Conservation (phyloP, 495 filamentous ascomycete genomes). For the Aspergillus hancockii region DNA sequence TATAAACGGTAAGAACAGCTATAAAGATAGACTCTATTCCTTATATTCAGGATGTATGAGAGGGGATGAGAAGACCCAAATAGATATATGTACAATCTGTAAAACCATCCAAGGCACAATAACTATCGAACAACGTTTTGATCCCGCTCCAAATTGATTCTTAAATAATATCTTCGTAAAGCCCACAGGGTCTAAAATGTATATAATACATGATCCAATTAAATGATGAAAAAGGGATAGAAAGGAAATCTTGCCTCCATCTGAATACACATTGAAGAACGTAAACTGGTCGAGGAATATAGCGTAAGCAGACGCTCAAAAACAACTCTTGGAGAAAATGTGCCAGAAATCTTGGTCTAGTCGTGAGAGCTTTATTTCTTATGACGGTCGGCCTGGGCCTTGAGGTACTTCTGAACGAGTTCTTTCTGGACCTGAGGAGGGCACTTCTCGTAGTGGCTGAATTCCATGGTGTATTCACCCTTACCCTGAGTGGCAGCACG, state of each 20-base stretch:
- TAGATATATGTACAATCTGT: slow-evolving; percentile 11
- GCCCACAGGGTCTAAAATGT: slow-evolving; percentile 32
- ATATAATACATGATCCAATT: slow-evolving; percentile 30
- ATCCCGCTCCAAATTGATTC: slow-evolving; percentile 10
- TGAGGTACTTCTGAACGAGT: slow-evolving; percentile 82
- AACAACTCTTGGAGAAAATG: slow-evolving; percentile 2
- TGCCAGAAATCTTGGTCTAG: neutral
- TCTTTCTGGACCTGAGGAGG: slow-evolving; percentile 92
- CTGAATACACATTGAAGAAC: slow-evolving; percentile 16
- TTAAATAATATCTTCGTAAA: slow-evolving; percentile 10
- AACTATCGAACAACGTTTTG: slow-evolving; percentile 22
- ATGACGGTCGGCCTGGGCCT: slow-evolving; percentile 75
- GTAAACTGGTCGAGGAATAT: slow-evolving; percentile 10
- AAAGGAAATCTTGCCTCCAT: slow-evolving; percentile 13
- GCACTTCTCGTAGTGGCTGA: slow-evolving; percentile 88
- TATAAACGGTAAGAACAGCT: slow-evolving; percentile 8
- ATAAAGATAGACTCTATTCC: neutral
- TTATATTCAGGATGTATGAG: slow-evolving; percentile 9
- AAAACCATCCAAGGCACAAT: slow-evolving; percentile 1
- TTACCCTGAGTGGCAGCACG: slow-evolving; percentile 96
- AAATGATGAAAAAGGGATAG: slow-evolving; percentile 11
- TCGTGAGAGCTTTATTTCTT: slow-evolving; percentile 54
- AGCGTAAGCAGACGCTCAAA: slow-evolving; percentile 1
- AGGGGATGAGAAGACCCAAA: slow-evolving; percentile 16
- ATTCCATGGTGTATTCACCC: slow-evolving; percentile 99